Percentiles rank a stretch among this genome's conserved stretches.
Conservation (phyloP, 495 filamentous ascomycete genomes). For the Talaromyces borbonicus region DNA sequence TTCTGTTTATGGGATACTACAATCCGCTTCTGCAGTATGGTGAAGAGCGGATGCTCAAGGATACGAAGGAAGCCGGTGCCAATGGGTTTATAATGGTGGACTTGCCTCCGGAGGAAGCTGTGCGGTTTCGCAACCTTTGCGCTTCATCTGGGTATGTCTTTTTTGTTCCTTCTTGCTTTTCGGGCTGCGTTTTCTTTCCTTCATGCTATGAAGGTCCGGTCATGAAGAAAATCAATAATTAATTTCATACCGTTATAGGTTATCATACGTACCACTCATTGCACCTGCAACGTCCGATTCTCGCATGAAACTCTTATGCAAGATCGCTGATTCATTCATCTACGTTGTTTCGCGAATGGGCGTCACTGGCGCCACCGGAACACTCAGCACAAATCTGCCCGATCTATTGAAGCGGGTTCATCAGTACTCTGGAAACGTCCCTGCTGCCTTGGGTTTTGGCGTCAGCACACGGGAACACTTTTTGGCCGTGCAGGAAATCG, state of each 20-base stretch:
- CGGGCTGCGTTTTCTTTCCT: too few species aligned
- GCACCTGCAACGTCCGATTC: slow-evolving; percentile 86
- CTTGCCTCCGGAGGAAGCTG: slow-evolving; percentile 91
- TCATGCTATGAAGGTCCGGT: too few species aligned
- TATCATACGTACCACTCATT: slow-evolving; percentile 93
- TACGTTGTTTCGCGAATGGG: slow-evolving; percentile 98
- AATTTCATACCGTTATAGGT: slow-evolving; percentile 39
- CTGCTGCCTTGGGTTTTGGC: slow-evolving; percentile 88
- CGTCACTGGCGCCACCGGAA: slow-evolving; percentile 83
- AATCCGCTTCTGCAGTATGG: slow-evolving; percentile 91
- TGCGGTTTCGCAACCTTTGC: slow-evolving; percentile 82
- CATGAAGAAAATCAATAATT: slow-evolving; percentile 6
- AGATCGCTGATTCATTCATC: slow-evolving; percentile 97
- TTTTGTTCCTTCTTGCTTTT: neutral
- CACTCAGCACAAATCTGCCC: slow-evolving; percentile 67
- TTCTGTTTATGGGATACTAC: slow-evolving; percentile 98
- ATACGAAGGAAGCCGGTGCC: slow-evolving; percentile 77
- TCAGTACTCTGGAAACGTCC: slow-evolving; percentile 79
- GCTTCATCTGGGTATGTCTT: slow-evolving; percentile 54
- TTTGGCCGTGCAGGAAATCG: slow-evolving; percentile 65
- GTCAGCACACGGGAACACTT: slow-evolving; percentile 95
- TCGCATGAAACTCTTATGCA: slow-evolving; percentile 90
- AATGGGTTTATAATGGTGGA: slow-evolving; percentile 99
- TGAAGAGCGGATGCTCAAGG: slow-evolving; percentile 75
- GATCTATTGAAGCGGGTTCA: slow-evolving; percentile 79